Percentiles rank a stretch among this genome's conserved stretches.
These are phyloP conservation scores for Melocanna baccifera DNA, from an alignment of 176 grass and related monocot genomes.

Conservation along the genomic window DNA sequence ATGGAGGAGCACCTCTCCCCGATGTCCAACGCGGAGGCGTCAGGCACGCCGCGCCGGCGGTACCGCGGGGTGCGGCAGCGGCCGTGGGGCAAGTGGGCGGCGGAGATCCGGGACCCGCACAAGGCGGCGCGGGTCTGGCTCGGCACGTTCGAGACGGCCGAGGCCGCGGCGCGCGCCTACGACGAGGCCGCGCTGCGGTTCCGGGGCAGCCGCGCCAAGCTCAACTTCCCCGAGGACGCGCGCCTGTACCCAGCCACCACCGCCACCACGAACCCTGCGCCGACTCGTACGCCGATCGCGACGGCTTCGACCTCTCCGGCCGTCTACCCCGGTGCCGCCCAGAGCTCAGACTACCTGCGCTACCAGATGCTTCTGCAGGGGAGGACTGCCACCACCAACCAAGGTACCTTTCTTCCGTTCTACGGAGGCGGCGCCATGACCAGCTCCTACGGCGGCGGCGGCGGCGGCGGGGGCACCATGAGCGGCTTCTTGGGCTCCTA, in stretches of 20 bases:
- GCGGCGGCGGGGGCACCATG: background rate
- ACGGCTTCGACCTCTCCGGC: background rate
- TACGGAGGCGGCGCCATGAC: conserved; percentile 2
- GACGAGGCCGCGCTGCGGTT: conserved; percentile 92
- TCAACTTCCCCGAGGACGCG: conserved; percentile 97
- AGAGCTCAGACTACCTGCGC: conserved; percentile 29
- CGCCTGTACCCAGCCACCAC: conserved; percentile 38
- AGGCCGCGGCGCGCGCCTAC: conserved; percentile 91
- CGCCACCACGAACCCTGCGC: background rate
- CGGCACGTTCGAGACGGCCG: conserved; percentile 95
- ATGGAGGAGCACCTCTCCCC: conserved; percentile 55
- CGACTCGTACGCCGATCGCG: background rate
- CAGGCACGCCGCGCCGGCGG: conserved; percentile 32
- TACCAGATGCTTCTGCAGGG: conserved; percentile 53
- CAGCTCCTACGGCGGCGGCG: conserved; percentile 2
- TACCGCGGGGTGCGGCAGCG: conserved; percentile 96
- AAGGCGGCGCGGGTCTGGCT: conserved; percentile 99
- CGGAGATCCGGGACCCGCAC: conserved; percentile 94
- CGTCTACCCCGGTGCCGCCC: background rate
- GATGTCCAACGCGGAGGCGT: conserved; percentile 16
- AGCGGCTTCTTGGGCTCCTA: conserved; percentile 35
- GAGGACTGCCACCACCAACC: background rate
- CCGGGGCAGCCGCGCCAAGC: conserved; percentile 87
- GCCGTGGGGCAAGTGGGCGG: conserved; percentile 99
- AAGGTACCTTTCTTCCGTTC: conserved; percentile 41